Percentiles rank a stretch among this genome's conserved stretches.
Conservation (phyloP, 345 rosid genomes). For the Syzygium oleosum region DNA sequence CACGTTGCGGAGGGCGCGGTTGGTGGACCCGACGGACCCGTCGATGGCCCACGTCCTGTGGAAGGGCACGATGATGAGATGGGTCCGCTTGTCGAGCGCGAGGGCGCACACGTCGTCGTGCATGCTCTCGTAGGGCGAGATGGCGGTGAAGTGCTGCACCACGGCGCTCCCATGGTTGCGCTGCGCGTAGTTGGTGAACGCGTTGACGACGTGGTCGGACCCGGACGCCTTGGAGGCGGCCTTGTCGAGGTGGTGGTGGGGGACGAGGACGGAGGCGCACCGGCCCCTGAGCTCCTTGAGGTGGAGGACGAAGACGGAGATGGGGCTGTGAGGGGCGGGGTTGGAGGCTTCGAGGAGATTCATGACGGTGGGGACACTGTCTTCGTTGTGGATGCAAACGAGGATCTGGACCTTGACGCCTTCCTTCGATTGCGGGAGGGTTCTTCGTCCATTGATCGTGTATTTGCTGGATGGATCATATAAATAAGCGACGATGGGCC, state of each 20-base stretch:
- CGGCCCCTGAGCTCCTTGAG: conserved; percentile 23
- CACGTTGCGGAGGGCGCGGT: conserved; percentile 7
- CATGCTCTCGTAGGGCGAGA: conserved; percentile 57
- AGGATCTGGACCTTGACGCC: conserved; percentile 17
- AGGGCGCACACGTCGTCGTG: conserved; percentile 54
- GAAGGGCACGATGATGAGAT: conserved; percentile 51
- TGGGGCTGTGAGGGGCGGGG: conserved; percentile 7
- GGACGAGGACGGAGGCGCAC: conserved; percentile 10
- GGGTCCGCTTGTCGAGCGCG: conserved; percentile 47
- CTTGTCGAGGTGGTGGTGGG: background rate
- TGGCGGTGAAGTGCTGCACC: conserved; percentile 37
- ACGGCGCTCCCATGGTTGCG: background rate
- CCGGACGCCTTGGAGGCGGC: background rate
- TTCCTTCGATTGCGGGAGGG: conserved; percentile 7
- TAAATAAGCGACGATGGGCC: conserved; percentile 4
- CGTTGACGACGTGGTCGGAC: conserved; percentile 3
- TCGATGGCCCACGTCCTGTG: conserved; percentile 8
- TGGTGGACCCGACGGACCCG: conserved; percentile 3
- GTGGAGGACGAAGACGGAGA: conserved; percentile 15
- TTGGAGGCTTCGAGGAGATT: conserved; percentile 22
- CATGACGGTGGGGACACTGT: conserved; percentile 8
- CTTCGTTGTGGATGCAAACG: conserved; percentile 17
- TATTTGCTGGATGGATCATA: conserved; percentile 27
- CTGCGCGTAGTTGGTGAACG: conserved; percentile 12
- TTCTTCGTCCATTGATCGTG: conserved; percentile 6